Evolutionary conservation across 2,329 filamentous ascomycete species (phyloP), one percentile per base, ranked within the genome.

Genomic region (Cytospora schulzeri): DNA sequence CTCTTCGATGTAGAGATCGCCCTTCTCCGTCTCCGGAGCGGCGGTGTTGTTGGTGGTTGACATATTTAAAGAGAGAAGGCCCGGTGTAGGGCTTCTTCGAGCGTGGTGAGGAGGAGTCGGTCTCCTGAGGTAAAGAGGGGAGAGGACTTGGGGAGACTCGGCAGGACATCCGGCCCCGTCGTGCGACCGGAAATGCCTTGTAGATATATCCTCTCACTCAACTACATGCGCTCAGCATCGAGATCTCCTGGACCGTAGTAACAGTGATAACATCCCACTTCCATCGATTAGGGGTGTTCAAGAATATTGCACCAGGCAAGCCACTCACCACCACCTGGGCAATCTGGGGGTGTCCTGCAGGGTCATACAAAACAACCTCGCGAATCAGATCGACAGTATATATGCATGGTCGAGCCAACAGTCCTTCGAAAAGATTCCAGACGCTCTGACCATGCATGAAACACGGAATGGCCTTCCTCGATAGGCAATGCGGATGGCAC

Each of bases 1-100:
- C 31, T 63, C 60, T n/a, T 58, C 60, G 33, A 63, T 29, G 26
- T 31, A 63, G 54, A 58, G 22, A 31, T 57, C 54, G 29, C 57
- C 29, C 54, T 63, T 63, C 54, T 63, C 60, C 45, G n/a, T 24
- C 45, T 48, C 45, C 45, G 41, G 41, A 45, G 17, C 17, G 41
- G 19, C 41, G 2, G 9, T 48, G 9, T 14, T 22, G 8, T 24
- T 24, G 45, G 4, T 24, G 9, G 12, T 24, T 12, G 45, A 3
- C n/a, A 48, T 48, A 4, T 48, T 24, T n/a, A 24, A 24, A 24
- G 41, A n/a, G 6, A 48, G 41, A 2, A 22, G 17, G n/a, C n/a
- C 11, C 19, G 19, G 26, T 22, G 28, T 24, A 2, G 31, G 33
- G 28, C 19, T 12, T 19, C 12, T n/a, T 24, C 28, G 17, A 11